A percentile compares a stretch with the other conserved stretches of the same genome.
Conservation (phyloP, 2,329 filamentous ascomycete genomes). For the Verticillium dahliae region DNA sequence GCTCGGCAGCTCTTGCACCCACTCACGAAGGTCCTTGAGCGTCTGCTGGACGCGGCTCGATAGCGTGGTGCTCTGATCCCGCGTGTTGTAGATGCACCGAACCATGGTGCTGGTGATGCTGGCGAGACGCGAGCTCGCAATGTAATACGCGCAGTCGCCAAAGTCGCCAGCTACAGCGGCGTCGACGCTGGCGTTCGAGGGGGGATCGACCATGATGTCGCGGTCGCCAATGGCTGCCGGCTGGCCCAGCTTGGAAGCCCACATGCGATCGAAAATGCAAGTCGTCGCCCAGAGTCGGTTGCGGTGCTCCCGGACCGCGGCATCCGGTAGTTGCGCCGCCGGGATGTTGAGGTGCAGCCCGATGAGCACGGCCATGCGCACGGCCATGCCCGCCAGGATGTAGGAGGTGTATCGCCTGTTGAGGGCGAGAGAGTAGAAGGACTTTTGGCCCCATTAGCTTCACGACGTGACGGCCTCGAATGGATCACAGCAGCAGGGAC, state of each 20-base stretch:
- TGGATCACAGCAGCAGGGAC: neutral
- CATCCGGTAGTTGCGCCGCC: conserved; percentile 30
- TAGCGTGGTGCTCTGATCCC: conserved; percentile 18
- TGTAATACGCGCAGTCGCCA: conserved; percentile 21
- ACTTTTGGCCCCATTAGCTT: conserved; percentile 20
- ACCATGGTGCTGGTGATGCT: conserved; percentile 20
- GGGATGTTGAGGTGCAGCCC: conserved; percentile 33
- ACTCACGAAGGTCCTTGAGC: conserved; percentile 20
- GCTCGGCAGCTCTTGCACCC: conserved; percentile 22
- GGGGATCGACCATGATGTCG: conserved; percentile 37
- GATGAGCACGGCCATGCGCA: conserved; percentile 35
- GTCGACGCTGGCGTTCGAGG: conserved; percentile 24
- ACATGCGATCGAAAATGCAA: conserved; percentile 38
- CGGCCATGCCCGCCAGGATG: conserved; percentile 33
- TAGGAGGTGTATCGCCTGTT: conserved; percentile 39
- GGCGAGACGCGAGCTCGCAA: conserved; percentile 31
- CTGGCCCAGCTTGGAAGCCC: conserved; percentile 40
- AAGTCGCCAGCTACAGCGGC: conserved; percentile 20
- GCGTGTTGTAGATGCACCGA: conserved; percentile 24
- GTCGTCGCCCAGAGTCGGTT: conserved; percentile 36
- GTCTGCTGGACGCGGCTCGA: conserved; percentile 24
- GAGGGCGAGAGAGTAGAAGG: conserved; percentile 34
- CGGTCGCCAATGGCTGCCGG: conserved; percentile 40
- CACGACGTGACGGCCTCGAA: neutral
- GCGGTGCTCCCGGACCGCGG: conserved; percentile 28